Conservation (phyloP, 306 rosid genomes). For the Begonia loranthoides region DNA sequence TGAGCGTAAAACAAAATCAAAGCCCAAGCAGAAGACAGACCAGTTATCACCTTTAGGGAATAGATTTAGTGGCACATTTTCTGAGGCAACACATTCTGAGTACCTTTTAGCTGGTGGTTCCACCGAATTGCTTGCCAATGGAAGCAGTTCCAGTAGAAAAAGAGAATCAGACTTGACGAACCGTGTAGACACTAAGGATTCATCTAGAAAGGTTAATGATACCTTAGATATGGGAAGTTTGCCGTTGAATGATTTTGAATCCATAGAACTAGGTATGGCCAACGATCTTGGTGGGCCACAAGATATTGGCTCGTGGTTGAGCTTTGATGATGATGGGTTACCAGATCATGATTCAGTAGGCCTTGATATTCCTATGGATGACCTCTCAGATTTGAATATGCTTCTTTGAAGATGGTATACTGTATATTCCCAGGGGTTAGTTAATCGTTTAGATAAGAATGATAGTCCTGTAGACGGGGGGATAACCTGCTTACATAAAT, state of each 20-base stretch:
- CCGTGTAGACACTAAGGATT: conserved; percentile 14
- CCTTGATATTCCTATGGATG: conserved; percentile 86
- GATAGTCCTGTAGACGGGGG: conserved; percentile 32
- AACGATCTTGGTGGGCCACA: conserved; percentile 44
- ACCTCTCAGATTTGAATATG: conserved; percentile 54
- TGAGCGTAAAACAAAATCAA: conserved; percentile 56
- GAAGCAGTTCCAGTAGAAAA: conserved; percentile 14
- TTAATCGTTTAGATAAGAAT: conserved; percentile 19
- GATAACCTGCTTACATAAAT: conserved; percentile 36
- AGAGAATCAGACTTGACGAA: conserved; percentile 22
- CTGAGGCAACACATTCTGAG: conserved; percentile 21
- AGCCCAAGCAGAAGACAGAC: conserved; percentile 59
- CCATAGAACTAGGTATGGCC: conserved; percentile 46
- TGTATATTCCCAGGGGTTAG: conserved; percentile 26
- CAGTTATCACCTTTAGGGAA: conserved; percentile 48
- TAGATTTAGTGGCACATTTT: conserved; percentile 30
- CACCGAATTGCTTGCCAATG: conserved; percentile 17
- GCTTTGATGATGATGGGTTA: conserved; percentile 49
- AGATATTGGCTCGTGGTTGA: conserved; percentile 58
- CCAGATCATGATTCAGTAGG: conserved; percentile 48
- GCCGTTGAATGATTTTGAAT: conserved; percentile 42
- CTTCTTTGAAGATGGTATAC: conserved; percentile 32
- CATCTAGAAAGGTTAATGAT: conserved; percentile 26
- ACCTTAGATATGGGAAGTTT: conserved; percentile 29
- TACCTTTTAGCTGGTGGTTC: conserved; percentile 26